Base-by-base conservation (phyloP, 305 asterid genomes). In the Fraxinus dipetala region DNA sequence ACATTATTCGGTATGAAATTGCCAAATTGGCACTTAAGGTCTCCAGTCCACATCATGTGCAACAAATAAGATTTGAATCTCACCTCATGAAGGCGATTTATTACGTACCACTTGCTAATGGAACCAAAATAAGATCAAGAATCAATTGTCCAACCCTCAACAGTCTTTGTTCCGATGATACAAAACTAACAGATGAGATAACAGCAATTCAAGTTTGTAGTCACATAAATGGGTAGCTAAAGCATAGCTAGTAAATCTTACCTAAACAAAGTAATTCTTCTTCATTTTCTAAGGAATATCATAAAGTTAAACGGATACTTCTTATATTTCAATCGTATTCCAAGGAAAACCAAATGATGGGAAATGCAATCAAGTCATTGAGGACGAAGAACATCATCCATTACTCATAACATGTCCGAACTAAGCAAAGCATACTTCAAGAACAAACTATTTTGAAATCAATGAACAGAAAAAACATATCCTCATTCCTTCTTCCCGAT, bases 401-500 rank as follows among this genome's bases (percentile, higher is more conserved):
- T 51, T 32, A 40, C 79, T 51, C 80, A 72, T 59, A 54, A 67
- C 26, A 54, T n/a, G 76, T 59, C 40, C 48, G 36, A 75, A 73
- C 48, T 43, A 36, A 81, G 26, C 26, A 24, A 36, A 81, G 26
- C 26, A 24, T 24, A 24, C 26, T 24, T 43, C 7, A 61, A 5
- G 26, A 72, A 72, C n/a, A 31, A 13, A 69, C 35, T 26, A 9
- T 9, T 40, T 6, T 7, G 14, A n/a, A 40, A 69, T n/a, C 77
- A 67, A 24, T 1, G 34, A 75, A 31, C 2, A 61, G 54, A 28
- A 28, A 28, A 28, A 40, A 77, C 73, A 67, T 28, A 76, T 84
- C 78, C 79, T 89, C 78, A 92, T 85, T 92, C 94, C 89, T 92
- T 92, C 91, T 93, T 93, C 24, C 97, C 97, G 2, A 90, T 85